phyloP scores from a whole-genome alignment of 2,329 filamentous ascomycete genomes.

The Drechslera avenae region DNA sequence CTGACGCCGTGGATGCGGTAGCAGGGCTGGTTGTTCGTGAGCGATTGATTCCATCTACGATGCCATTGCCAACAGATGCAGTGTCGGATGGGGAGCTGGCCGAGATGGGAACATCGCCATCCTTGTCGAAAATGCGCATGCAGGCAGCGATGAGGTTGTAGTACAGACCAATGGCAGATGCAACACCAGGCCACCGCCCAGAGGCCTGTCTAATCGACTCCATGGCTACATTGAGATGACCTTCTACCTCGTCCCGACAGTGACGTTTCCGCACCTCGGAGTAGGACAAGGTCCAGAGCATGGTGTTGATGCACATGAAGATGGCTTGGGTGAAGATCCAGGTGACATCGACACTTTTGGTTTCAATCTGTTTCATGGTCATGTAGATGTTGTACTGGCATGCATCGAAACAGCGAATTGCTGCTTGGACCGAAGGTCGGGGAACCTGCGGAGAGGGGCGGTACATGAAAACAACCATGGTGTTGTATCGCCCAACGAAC shows the following conservation, averaged over 20 bases:
- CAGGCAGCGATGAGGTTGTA: conserved; percentile 84
- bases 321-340: conserved; percentile 91
- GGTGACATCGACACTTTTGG: conserved; percentile 78
- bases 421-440: conserved; percentile 78
- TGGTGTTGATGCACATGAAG: conserved; percentile 89
- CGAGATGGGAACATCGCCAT: conserved; percentile 57
- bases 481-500: conserved; percentile 75
- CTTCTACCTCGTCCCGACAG: conserved; percentile 74
- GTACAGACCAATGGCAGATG: conserved; percentile 83
- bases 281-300: conserved; percentile 91
- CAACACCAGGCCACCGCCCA: conserved; percentile 89
- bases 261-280: conserved; percentile 77
- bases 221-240: conserved; percentile 73
- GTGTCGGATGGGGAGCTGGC: conserved; percentile 55
- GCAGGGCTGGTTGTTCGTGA: conserved; percentile 55
- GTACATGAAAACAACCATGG: conserved; percentile 86
- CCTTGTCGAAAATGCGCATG: conserved; percentile 80
- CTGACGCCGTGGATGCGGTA: conserved; percentile 46
- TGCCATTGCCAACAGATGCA: conserved; percentile 48
- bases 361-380: conserved; percentile 78
- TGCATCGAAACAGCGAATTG: conserved; percentile 80
- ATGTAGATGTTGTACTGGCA: conserved; percentile 81
- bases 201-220: conserved; percentile 80
- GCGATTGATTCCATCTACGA: conserved; percentile 50
- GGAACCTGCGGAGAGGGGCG: conserved; percentile 91